Conservation (phyloP, 2,329 filamentous ascomycete species). For the Huntiella bhutanensis region DNA sequence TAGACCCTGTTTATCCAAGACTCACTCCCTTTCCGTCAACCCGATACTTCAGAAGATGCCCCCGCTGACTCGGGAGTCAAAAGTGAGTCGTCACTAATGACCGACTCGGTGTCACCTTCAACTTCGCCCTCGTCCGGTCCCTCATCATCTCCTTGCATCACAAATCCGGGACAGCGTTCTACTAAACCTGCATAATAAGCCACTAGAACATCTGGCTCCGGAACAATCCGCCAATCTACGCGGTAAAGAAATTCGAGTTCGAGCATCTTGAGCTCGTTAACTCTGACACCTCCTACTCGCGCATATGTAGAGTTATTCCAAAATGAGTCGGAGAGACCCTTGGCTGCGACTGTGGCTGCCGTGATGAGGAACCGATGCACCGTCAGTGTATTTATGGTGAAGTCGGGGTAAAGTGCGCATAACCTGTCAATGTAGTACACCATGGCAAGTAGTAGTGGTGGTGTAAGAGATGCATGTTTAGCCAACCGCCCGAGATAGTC, state of each 20-base stretch:
- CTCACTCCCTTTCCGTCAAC: too few species aligned
- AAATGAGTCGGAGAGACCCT: conserved; percentile 89
- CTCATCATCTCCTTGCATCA: conserved; percentile 25
- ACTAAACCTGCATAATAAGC: conserved; percentile 86
- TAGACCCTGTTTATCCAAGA: too few species aligned
- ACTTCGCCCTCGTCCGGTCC: conserved; percentile 18
- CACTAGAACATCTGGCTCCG: conserved; percentile 78
- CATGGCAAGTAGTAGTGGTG: conserved; percentile 91
- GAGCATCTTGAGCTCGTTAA: conserved; percentile 73
- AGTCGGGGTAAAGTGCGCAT: conserved; percentile 78
- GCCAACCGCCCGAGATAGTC: conserved; percentile 89
- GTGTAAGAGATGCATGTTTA: conserved; percentile 80
- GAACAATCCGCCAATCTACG: conserved; percentile 93
- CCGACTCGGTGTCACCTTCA: conserved; percentile 12
- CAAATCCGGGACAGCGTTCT: conserved; percentile 40
- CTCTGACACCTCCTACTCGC: conserved; percentile 75
- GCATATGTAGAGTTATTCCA: conserved; percentile 98
- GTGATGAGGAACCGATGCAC: conserved; percentile 96
- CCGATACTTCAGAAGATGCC: too few species aligned
- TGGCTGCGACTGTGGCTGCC: conserved; percentile 84
- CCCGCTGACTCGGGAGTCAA: not conserved
- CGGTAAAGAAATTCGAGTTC: conserved; percentile 86
- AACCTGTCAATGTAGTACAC: conserved; percentile 96
- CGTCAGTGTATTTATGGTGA: conserved; percentile 89
- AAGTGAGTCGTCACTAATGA: conserved; percentile 3